Evolutionary conservation across 2,329 filamentous ascomycete genomes (phyloP), one percentile per base, ranked within the genome.

Genomic region (Davidsoniella neocaledoniae): DNA sequence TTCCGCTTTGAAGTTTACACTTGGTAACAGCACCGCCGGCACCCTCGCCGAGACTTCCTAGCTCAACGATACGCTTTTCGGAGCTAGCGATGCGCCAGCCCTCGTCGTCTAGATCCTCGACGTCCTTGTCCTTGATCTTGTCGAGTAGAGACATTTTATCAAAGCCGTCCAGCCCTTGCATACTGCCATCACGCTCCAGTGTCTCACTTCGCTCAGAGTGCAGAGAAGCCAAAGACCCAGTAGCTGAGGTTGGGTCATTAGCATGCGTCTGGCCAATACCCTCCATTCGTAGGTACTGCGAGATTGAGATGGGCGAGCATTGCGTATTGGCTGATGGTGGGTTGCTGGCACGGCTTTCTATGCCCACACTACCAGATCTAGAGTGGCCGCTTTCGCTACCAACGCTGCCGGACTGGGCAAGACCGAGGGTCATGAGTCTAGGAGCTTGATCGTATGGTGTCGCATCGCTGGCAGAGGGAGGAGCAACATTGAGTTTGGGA

Each of bases 1-100:
- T 94, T 54, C 87, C 88, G 38, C 83, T 86, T 63, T 86, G 90
- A 55, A 98, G 72, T 63, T 81, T 82, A 64, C 87, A 94, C 60
- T 83, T 80, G 21, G 90, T 98, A 46, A 98, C 91, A 5, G 91
- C 91, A 61, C 91, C 91, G 55, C 91, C 91, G 44, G 91, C 91
- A 58, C 91, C 91, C 64, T 98, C 91, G 51, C 91, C 91, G 40
- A 98, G 68, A 59, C 83, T 87, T 25, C 90, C 91, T 25, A 94
- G 68, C 65, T 98, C 87, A 46, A 84, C 71, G 54, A 98, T 93
- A 58, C 87, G 77, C 56, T 85, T 83, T 61, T 94, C 86, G 63
- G 84, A 76, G 61, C 87, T 94, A 9, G 90, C 91, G 47, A 93
- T 88, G 61, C 84, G 79, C 91, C 91, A 98, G 17, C 86, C 87